Evolutionary conservation across 1,139 yeast genomes (phyloP).

Genomic region (Taiozyma sp.): DNA sequence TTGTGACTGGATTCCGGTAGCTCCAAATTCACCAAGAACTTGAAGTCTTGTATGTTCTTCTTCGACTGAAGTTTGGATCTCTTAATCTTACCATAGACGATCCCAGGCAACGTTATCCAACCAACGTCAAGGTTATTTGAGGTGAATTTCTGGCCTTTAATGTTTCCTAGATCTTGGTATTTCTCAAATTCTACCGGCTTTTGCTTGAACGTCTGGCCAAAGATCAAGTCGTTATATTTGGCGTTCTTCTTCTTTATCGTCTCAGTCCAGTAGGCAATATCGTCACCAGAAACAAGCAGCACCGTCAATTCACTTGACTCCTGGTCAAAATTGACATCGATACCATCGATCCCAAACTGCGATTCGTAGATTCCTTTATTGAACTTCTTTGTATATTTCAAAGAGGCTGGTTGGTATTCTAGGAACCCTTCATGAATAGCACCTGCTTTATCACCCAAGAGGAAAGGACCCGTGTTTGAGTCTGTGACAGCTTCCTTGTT

Average conservation of each 20-base stretch:
- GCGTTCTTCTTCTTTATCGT: slow-evolving; percentile 13
- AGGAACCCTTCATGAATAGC: slow-evolving; percentile 38
- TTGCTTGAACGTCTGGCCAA: slow-evolving; percentile 16
- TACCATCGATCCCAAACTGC: slow-evolving; percentile 34
- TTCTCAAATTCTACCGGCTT: slow-evolving; percentile 30
- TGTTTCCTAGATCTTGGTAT: slow-evolving; percentile 29
- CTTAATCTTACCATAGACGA: slow-evolving; percentile 34
- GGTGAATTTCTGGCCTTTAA: slow-evolving; percentile 28
- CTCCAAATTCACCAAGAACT: slow-evolving; percentile 35
- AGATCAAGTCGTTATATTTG: slow-evolving; percentile 14
- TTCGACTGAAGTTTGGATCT: slow-evolving; percentile 8
- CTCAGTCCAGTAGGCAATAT: slow-evolving; percentile 35
- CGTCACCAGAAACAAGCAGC: slow-evolving; percentile 32
- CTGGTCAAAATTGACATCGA: slow-evolving; percentile 21
- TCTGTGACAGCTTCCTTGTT: slow-evolving; percentile 31
- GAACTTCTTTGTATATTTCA: slow-evolving; percentile 36
- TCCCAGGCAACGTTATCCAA: slow-evolving; percentile 41
- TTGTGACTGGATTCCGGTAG: slow-evolving; percentile 29
- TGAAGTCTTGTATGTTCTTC: slow-evolving; percentile 26
- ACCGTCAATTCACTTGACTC: slow-evolving; percentile 23
- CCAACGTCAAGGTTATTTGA: slow-evolving; percentile 31
- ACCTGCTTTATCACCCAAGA: slow-evolving; percentile 45
- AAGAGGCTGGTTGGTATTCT: slow-evolving; percentile 32
- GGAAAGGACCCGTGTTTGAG: slow-evolving; percentile 37
- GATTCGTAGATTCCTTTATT: slow-evolving; percentile 36